Conservation (phyloP, 257 asterid genomes). For the Nicotiana sylvestris region DNA sequence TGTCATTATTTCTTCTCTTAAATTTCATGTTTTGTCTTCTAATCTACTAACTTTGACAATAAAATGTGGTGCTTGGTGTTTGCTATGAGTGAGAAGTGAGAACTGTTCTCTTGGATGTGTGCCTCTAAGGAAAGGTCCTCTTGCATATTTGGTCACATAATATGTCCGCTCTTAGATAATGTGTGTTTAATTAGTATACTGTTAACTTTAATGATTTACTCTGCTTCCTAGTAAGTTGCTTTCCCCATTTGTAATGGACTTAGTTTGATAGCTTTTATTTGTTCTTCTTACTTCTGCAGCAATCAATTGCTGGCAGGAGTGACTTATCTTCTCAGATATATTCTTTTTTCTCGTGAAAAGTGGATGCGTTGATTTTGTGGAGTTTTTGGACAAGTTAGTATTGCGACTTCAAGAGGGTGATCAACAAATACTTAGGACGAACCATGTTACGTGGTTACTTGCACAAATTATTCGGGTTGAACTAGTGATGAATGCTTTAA, state of each 20-base stretch:
- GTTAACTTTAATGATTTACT: not conserved
- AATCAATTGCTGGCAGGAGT: constrained; percentile 95
- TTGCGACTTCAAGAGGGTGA: constrained; percentile 84
- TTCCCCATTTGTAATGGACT: not conserved
- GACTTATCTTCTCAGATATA: constrained; percentile 92
- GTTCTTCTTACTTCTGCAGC: constrained; percentile 43
- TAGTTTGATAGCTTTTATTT: not conserved
- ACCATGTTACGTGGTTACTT: constrained; percentile 96
- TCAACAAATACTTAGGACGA: constrained; percentile 83
- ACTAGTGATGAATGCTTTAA: constrained; percentile 85
- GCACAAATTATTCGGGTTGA: constrained; percentile 96
- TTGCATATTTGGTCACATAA: constrained; percentile 1
- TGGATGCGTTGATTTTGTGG: constrained; percentile 97
- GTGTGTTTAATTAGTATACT: not conserved
- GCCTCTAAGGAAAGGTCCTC: not conserved
- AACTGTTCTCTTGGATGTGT: not conserved
- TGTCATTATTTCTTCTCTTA: not conserved
- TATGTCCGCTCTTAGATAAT: not conserved
- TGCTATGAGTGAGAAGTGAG: constrained; percentile 4
- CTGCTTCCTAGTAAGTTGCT: not conserved
- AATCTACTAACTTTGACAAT: not conserved
- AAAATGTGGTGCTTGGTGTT: not conserved
- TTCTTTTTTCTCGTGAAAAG: constrained; percentile 90
- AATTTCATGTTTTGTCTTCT: too few relatives aligned
- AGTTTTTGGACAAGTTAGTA: constrained; percentile 90